Base-by-base conservation (phyloP, 2,329 filamentous ascomycete genomes). In the Ophiocordyceps robertsii region DNA sequence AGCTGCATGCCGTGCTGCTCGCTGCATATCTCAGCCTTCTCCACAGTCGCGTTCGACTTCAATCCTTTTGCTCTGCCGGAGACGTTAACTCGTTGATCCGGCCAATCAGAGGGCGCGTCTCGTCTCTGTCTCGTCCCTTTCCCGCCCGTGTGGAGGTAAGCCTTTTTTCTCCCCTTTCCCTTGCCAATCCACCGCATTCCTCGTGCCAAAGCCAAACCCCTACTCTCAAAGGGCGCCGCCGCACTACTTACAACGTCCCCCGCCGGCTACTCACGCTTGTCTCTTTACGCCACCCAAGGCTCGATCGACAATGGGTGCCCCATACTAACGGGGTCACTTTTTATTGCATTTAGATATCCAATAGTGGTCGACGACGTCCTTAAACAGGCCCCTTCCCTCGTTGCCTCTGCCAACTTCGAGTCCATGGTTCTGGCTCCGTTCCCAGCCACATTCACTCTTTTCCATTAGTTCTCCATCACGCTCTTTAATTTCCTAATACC, bases 61-160 rank as follows among this genome's bases (percentile, higher is more conserved):
- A 55, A 56, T 56, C 54, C 58, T 65, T 63, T 17, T 64, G 58
- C 56, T 60, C 57, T 56, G 69, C 73, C 69, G 74, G 73, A 77
- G 71, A 75, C 73, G 72, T 77, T 77, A 72, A 65, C 71, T 77
- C 74, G 73, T 74, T 70, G 66, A 69, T 77, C 69, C 73, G 68
- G 68, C 67, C 58, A 57, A 58, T 60, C 58, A 65, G 60, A 66
- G 66, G 64, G 66, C 51, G 48, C 67, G 58, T 65, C 61, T 66
- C 65, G 67, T 65, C 61, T 66, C 59, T 61, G 59, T 60, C 64
- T 62, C 59, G 59, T 60, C 64, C 62, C 59, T 60, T 50, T 54
- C 55, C 51, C 52, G 56, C 68, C 60, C 60, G 62, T 68, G 64
- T 64, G 65, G 8, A 19, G 68, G 72, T 76, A 75, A 73, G 73